phyloP scores from a whole-genome alignment of 257 asterid genomes.

The Gentiana macrophylla region DNA sequence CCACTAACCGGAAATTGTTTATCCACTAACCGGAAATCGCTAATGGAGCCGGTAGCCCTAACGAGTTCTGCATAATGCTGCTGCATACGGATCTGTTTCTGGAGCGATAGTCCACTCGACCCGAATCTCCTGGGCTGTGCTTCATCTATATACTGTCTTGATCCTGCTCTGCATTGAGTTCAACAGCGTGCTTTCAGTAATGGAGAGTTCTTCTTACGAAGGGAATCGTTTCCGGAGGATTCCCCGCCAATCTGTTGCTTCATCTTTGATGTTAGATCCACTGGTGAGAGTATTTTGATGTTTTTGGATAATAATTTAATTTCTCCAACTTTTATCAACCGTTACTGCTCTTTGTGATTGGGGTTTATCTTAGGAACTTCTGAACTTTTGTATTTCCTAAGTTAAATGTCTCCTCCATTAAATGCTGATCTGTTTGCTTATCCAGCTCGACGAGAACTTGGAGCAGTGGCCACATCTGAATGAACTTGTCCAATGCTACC shows the following conservation, averaged over 20 bases:
- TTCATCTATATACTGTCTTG: too few species aligned
- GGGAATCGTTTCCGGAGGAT: slow-evolving; percentile 77
- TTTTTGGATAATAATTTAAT: too few species aligned
- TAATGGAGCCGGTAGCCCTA: too few species aligned
- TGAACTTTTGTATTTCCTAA: background rate
- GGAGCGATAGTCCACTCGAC: too few species aligned
- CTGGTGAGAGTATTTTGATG: slow-evolving; percentile 37
- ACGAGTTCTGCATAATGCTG: too few species aligned
- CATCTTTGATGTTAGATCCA: slow-evolving; percentile 70
- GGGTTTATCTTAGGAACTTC: background rate
- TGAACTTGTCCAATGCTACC: slow-evolving; percentile 91
- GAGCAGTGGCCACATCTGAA: slow-evolving; percentile 99
- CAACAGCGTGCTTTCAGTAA: slow-evolving; percentile 12
- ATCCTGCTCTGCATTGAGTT: too few species aligned
- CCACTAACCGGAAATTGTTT: too few species aligned
- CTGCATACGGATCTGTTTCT: too few species aligned
- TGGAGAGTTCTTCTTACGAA: slow-evolving; percentile 49
- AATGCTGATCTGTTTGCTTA: background rate
- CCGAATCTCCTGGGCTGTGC: too few species aligned
- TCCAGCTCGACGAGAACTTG: slow-evolving; percentile 80
- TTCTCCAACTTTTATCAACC: background rate
- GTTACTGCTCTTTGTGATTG: background rate
- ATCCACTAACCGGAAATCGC: too few species aligned
- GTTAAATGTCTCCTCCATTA: background rate
- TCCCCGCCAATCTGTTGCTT: slow-evolving; percentile 55